A percentile compares a stretch with the other conserved stretches of the same genome.
These are phyloP conservation scores for Lecanoromycetidae sp. DNA, from an alignment of 2,329 filamentous ascomycete genomes.

Conservation along the genomic window DNA sequence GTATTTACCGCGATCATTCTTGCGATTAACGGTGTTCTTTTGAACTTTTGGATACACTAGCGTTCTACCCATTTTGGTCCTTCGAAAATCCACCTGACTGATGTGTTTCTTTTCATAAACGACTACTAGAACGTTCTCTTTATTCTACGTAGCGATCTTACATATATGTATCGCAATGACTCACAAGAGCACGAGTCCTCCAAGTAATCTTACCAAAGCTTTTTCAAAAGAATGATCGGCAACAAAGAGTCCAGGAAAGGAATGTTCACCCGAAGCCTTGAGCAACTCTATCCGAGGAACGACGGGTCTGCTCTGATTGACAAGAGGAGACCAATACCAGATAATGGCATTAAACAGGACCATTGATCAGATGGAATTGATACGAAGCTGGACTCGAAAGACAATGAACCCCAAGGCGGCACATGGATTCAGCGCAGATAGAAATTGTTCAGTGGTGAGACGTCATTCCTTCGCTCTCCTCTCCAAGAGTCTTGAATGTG, in stretches of 20 bases:
- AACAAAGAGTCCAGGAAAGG: not conserved
- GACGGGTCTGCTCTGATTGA: too few relatives aligned
- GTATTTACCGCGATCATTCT: conserved; percentile 48
- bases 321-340: too few relatives aligned
- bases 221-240: not conserved
- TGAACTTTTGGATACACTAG: conserved; percentile 49
- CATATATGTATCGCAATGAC: not conserved
- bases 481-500: too few relatives aligned
- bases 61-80: conserved; percentile 18
- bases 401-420: too few relatives aligned
- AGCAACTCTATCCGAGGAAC: too few relatives aligned
- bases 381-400: too few relatives aligned
- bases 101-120: not conserved
- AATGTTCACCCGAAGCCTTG: not conserved
- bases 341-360: too few relatives aligned
- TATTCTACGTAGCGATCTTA: not conserved
- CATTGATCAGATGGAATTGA: too few relatives aligned
- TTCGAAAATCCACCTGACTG: not conserved
- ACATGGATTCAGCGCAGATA: too few relatives aligned
- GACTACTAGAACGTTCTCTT: not conserved
- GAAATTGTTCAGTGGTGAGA: too few relatives aligned
- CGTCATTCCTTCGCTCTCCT: too few relatives aligned
- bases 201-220: not conserved
- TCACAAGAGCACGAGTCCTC: not conserved
- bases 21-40: conserved; percentile 55